Base-by-base conservation (phyloP, 805 yeast species). In the Saturnispora bothae region DNA sequence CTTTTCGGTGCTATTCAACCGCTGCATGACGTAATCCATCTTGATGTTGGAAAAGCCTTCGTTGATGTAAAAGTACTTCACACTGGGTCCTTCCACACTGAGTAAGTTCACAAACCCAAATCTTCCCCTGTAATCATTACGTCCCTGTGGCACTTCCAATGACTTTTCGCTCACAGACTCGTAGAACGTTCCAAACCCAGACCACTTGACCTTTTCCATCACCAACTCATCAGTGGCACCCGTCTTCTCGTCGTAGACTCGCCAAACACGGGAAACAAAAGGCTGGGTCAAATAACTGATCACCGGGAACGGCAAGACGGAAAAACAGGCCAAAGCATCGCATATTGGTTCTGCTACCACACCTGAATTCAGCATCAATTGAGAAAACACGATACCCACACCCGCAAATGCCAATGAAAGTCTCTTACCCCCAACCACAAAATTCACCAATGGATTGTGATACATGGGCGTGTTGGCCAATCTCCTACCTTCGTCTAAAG, bases 11-110 rank as follows among this genome's bases (percentile, higher is more conserved):
- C 19, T 18, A 6, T 14, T 8, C n/a, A n/a, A n/a, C n/a, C n/a
- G n/a, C 16, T 28, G 31, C 20, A 30, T 14, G 18, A 30, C 15
- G 12, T 16, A 18, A 49, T 83, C 92, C 94, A 83, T 83, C 46
- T 74, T 73, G 53, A 81, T 60, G 2, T 94, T 94, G 2, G 94
- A 92, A 31, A 80, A 63, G 46, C 83, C 79, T 50, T 83, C 94
- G 13, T 68, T 71, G 2, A 83, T 70, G 49, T 75, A 80, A 53
- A 64, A 75, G 14, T 59, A 54, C 34, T 69, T 60, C 8, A 57
- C 60, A 9, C 57, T 53, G 4, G 49, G 45, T 1, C 61, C 61
- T 5, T 65, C 68, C 12, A 48, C 47, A 31, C 67, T 68, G 25
- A 61, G 53, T 65, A 76, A 63, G 42, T 70, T 71, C 19, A 63